Evolutionary conservation across 192 early-diverging fungal genomes (phyloP), one percentile per base, ranked within the genome.

Genomic region (Coemansia sp.): DNA sequence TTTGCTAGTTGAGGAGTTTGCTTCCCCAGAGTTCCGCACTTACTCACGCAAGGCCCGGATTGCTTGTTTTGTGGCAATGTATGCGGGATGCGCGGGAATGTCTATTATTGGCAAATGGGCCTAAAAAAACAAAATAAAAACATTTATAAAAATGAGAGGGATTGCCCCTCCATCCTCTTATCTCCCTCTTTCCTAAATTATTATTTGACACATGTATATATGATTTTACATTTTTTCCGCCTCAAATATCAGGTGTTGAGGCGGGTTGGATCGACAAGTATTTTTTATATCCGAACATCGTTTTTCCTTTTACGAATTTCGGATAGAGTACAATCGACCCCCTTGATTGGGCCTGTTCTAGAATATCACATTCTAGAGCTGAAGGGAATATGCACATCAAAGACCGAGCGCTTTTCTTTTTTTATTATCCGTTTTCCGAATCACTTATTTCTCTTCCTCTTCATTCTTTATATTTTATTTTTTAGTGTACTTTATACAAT

Each of bases 51-150:
- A 7, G 1, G 40, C 69, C 22, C 87, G 92, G 58, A 52, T 77
- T 11, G 50, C 65, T 0, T 90, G 87, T 38, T 89, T 94, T 68
- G 39, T 73, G 1, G 75, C 87, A 27, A 78, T 95, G 75, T 93
- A 91, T 65, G 1, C 84, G 15, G 95, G 95, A 15, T 91, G 90
- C 36, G 86, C 80, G 3, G 78, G 86, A 3, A 97, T 95, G 94
- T 81, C 90, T 24, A n/a, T 94, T 38, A 84, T 97, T 72, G 94
- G 93, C 38, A 88, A 76, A 61, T 93, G 90, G 89, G 90, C 90
- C 1, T 93, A 83, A 80, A 40, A 39, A 41, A 50, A 74, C 1
- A 92, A 83, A 80, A 40, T 39, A 41, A 50, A 74, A 34, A 38
- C 10, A 38, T 38, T 38, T 38, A 10, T 10, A 38, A 38, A 10